Evolutionary conservation across 2,329 filamentous ascomycete genomes (phyloP).

Genomic region (Cercospora zeae-maydis): DNA sequence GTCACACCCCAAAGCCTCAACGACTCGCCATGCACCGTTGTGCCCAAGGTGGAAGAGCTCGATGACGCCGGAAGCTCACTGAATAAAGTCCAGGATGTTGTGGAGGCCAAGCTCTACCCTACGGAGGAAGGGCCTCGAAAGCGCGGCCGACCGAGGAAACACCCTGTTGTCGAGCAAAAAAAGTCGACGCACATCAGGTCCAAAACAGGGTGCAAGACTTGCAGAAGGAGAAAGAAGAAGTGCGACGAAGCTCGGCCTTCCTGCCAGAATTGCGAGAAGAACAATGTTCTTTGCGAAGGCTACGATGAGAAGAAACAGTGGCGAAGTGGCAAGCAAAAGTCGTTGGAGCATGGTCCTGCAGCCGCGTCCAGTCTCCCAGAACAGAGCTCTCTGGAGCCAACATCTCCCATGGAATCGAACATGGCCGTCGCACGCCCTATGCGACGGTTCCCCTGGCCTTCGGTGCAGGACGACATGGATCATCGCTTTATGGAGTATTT

Average conservation of each 20-base stretch:
- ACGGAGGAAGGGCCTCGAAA: slow-evolving; percentile 39
- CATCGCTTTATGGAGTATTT: slow-evolving; percentile 81
- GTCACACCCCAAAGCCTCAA: slow-evolving; percentile 22
- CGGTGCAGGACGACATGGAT: slow-evolving; percentile 76
- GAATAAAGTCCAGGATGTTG: slow-evolving; percentile 37
- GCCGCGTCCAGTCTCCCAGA: neutral
- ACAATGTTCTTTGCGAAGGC: slow-evolving; percentile 85
- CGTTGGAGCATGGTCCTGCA: neutral
- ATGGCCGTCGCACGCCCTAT: slow-evolving; percentile 38
- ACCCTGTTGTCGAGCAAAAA: slow-evolving; percentile 59
- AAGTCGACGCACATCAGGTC: slow-evolving; percentile 73
- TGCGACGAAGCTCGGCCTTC: slow-evolving; percentile 51
- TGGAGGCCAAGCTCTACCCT: slow-evolving; percentile 32
- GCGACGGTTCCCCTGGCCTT: slow-evolving; percentile 63
- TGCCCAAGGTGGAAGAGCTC: slow-evolving; percentile 55
- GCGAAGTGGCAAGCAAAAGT: slow-evolving; percentile 77
- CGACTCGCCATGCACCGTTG: slow-evolving; percentile 19
- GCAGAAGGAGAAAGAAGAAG: slow-evolving; percentile 59
- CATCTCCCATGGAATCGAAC: neutral
- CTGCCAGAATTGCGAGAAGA: slow-evolving; percentile 85
- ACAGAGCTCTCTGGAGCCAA: neutral
- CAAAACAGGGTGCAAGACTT: slow-evolving; percentile 58
- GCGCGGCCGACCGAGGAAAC: slow-evolving; percentile 78
- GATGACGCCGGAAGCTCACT: slow-evolving; percentile 43
- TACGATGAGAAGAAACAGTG: slow-evolving; percentile 84